These are phyloP conservation scores for Euphrasia confusa DNA, from an alignment of 257 asterid genomes.

Conservation along the genomic window DNA sequence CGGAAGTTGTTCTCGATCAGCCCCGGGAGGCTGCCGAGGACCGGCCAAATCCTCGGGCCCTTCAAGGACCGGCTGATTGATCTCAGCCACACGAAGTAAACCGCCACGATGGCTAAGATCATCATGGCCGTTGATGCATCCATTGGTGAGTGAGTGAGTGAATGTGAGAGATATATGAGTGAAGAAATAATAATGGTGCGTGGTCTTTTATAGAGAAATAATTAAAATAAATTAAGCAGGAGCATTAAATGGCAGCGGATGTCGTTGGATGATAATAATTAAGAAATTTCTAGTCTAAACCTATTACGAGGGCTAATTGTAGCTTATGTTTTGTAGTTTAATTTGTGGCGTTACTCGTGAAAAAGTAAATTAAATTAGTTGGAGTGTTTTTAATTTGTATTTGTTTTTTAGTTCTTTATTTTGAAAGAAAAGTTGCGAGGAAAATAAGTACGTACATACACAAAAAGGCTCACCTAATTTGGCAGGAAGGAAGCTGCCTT, in stretches of 20 bases:
- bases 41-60: conserved; percentile 46
- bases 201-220: neutral
- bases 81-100: conserved; percentile 38
- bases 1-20: conserved; percentile 36
- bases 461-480: conserved; percentile 42
- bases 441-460: neutral
- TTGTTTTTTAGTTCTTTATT: neutral
- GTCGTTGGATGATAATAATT: conserved; percentile 39
- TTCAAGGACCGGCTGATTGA: conserved; percentile 18
- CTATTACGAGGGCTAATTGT: neutral
- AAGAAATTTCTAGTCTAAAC: conserved; percentile 22
- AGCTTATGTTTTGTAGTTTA: neutral
- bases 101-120: conserved; percentile 27
- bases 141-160: conserved; percentile 15
- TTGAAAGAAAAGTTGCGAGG: neutral
- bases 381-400: neutral
- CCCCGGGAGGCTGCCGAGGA: conserved; percentile 51
- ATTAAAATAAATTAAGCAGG: neutral
- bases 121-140: conserved; percentile 37
- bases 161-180: conserved; percentile 15
- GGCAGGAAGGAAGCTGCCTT: conserved; percentile 37
- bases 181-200: neutral
- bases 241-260: conserved; percentile 38
- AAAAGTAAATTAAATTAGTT: neutral
- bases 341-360: conserved; percentile 2